These are phyloP conservation scores for Trypanosoma avium DNA, from an alignment of 208 protist genomes.

Conservation along the genomic window DNA sequence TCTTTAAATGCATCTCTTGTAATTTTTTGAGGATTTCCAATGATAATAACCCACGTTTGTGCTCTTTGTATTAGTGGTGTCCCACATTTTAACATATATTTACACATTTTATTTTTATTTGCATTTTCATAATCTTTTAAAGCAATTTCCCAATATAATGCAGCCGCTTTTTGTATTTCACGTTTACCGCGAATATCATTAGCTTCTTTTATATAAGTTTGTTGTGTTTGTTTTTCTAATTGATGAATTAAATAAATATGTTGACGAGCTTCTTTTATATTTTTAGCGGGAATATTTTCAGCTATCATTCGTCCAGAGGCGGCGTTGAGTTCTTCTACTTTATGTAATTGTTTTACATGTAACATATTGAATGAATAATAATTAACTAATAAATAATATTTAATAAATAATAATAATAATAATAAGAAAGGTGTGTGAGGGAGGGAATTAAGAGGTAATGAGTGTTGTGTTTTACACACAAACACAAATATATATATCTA, in stretches of 20 bases:
- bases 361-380: background rate
- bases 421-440: too few species aligned
- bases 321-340: background rate
- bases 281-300: slow-evolving; percentile 3
- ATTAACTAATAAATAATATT: background rate
- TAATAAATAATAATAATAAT: too few species aligned
- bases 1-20: background rate
- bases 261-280: background rate
- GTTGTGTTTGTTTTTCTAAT: background rate
- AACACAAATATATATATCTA: too few species aligned
- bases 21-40: background rate
- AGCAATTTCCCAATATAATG: background rate
- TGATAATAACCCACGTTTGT: background rate
- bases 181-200: background rate
- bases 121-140: background rate
- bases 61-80: background rate
- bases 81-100: background rate
- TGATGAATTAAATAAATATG: slow-evolving; percentile 11
- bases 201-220: slow-evolving; percentile 2
- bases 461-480: too few species aligned
- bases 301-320: slow-evolving; percentile 5
- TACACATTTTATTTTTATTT: background rate
- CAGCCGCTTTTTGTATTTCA: background rate
- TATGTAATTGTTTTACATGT: background rate
- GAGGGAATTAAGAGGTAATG: too few species aligned